Evolutionary conservation across 2,329 filamentous ascomycete species (phyloP).

Genomic region (Aspergillus sp.): DNA sequence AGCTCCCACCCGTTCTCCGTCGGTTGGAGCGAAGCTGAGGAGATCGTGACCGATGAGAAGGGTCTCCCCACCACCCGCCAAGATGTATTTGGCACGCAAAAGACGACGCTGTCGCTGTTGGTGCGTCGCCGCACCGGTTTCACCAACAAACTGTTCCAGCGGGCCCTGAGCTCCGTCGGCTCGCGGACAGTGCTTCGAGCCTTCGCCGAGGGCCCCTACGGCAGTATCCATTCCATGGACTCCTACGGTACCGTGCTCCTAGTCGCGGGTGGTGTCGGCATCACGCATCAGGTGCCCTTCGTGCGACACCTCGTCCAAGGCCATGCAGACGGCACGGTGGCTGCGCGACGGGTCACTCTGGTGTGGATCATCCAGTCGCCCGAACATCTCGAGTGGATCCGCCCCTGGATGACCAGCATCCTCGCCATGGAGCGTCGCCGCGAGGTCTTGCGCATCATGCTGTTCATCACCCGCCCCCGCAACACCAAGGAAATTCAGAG

Average conservation of each 20-base stretch:
- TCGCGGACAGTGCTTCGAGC: constrained; percentile 63
- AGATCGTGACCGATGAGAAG: constrained; percentile 44
- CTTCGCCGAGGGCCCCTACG: constrained; percentile 86
- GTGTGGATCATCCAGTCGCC: constrained; percentile 92
- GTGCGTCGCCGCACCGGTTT: constrained; percentile 85
- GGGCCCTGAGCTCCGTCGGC: constrained; percentile 55
- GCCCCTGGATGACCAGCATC: constrained; percentile 77
- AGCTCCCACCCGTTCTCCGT: constrained; percentile 77
- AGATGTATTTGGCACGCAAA: constrained; percentile 50
- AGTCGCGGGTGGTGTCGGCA: constrained; percentile 88
- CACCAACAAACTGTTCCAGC: constrained; percentile 76
- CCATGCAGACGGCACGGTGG: constrained; percentile 67
- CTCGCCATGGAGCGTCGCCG: constrained; percentile 75
- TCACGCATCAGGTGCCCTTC: constrained; percentile 91
- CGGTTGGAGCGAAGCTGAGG: constrained; percentile 65
- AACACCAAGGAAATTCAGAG: constrained; percentile 78
- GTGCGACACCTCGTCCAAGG: constrained; percentile 72
- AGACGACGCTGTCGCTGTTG: constrained; percentile 71
- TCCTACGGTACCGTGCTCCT: constrained; percentile 91
- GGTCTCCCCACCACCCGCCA: constrained; percentile 46
- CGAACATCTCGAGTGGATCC: constrained; percentile 88
- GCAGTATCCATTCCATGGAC: constrained; percentile 75
- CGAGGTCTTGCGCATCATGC: constrained; percentile 78
- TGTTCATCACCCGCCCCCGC: constrained; percentile 87
- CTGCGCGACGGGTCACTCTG: constrained; percentile 76